Evolutionary conservation across 75 land plant species (phyloP).

Genomic region (Sequoiadendron giganteum): DNA sequence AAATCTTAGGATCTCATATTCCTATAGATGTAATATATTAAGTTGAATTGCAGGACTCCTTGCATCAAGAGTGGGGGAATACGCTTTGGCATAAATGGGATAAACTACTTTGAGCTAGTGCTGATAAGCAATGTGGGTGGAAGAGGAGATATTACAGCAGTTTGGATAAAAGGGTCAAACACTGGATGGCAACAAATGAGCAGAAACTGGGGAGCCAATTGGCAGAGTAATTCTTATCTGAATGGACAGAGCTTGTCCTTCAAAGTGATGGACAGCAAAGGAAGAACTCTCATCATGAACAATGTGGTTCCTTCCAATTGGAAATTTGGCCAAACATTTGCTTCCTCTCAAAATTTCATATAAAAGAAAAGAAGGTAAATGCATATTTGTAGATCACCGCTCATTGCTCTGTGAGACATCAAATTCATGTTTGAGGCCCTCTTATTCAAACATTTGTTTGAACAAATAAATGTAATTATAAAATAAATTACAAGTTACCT

Average conservation of each 20-base stretch:
- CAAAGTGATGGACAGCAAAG: conserved; percentile 19
- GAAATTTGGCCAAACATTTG: conserved; percentile 2
- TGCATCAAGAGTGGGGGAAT: conserved; percentile 50
- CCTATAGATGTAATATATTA: no score
- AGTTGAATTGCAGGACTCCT: conserved; percentile 21
- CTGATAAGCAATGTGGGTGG: conserved; percentile 19
- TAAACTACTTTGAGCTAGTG: conserved; percentile 32
- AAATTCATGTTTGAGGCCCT: no score
- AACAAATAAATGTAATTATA: no score
- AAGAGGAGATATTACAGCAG: conserved; percentile 34
- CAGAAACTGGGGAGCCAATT: conserved; percentile 8
- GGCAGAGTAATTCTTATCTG: no score
- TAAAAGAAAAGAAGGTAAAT: no score
- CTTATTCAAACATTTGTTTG: no score
- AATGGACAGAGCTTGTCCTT: conserved; percentile 27
- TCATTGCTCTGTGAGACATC: no score
- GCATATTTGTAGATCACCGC: no score
- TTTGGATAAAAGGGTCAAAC: conserved; percentile 19
- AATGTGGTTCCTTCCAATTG: conserved; percentile 28
- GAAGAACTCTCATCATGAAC: conserved; percentile 4
- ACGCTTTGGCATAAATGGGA: conserved; percentile 36
- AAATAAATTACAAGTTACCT: no score
- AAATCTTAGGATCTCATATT: no score
- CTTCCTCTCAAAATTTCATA: no score
- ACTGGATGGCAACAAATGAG: conserved; percentile 22